phyloP scores from a whole-genome alignment of 2,329 filamentous ascomycete species.

The Hymenoscyphus fructigenus region DNA sequence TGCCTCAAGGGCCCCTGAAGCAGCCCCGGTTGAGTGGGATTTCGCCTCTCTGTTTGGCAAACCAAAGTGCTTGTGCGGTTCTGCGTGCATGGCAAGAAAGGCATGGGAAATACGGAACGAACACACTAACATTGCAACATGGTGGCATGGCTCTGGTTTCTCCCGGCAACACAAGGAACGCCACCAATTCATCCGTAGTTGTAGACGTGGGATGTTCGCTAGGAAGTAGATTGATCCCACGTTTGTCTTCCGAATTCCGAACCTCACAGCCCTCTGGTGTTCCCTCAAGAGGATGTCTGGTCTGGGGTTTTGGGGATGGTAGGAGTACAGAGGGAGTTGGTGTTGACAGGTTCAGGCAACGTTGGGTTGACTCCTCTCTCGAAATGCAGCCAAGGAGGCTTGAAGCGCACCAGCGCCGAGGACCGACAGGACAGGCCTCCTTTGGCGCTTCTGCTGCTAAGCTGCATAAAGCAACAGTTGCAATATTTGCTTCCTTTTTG shows the following conservation, averaged over 20 bases:
- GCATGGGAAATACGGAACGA: not conserved
- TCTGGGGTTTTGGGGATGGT: not conserved
- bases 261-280: not conserved
- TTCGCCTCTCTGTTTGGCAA: not conserved
- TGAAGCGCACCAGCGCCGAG: not conserved
- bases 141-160: not conserved
- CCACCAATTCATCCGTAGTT: not conserved
- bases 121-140: no score
- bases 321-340: not conserved
- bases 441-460: not conserved
- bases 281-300: not conserved
- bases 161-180: not conserved
- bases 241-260: slow-evolving; percentile 2
- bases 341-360: not conserved
- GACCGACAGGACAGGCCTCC: not conserved
- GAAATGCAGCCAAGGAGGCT: not conserved
- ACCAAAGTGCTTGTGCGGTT: not conserved
- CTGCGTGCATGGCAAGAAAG: not conserved
- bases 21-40: not conserved
- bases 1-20: not conserved
- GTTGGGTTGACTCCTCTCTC: not conserved
- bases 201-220: not conserved
- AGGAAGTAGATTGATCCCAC: not conserved
- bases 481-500: not conserved
- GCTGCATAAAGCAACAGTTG: not conserved